These are phyloP conservation scores for Rhytidhysteron rufulum DNA, from an alignment of 2,329 filamentous ascomycete genomes.

Conservation along the genomic window DNA sequence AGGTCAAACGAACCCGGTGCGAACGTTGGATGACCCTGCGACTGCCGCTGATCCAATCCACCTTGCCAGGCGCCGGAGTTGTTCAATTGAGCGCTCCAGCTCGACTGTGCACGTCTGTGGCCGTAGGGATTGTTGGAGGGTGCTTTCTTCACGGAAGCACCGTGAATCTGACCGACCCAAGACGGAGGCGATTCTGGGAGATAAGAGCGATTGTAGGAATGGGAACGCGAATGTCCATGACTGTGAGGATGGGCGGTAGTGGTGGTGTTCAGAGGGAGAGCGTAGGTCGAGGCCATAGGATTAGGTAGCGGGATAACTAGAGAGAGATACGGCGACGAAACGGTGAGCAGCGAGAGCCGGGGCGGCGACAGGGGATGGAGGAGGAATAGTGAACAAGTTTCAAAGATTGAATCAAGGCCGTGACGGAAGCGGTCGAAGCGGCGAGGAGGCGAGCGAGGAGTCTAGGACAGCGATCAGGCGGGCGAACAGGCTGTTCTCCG, in stretches of 20 bases:
- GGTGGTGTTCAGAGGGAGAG: constrained; percentile 34
- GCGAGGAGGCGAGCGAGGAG: too few species aligned
- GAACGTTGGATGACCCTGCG: constrained; percentile 14
- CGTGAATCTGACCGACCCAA: constrained; percentile 15
- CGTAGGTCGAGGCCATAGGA: constrained; percentile 45
- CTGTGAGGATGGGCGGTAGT: constrained; percentile 28
- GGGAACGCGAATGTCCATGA: constrained; percentile 38
- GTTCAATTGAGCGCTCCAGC: constrained; percentile 34
- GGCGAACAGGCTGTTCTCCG: too few species aligned
- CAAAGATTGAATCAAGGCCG: too few species aligned
- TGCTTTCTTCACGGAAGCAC: constrained; percentile 18
- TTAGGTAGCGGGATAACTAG: too few species aligned
- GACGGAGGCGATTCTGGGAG: constrained; percentile 21
- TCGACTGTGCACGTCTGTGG: constrained; percentile 23
- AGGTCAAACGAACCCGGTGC: constrained; percentile 24
- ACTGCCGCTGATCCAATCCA: too few species aligned
- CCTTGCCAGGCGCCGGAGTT: too few species aligned
- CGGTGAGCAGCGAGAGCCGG: too few species aligned
- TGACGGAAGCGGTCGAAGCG: too few species aligned
- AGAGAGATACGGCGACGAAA: too few species aligned
- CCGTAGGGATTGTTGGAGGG: constrained; percentile 16
- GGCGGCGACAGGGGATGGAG: too few species aligned
- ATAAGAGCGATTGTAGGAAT: constrained; percentile 28
- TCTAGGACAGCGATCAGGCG: too few species aligned
- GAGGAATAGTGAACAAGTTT: too few species aligned